Conservation (phyloP, 2,329 filamentous ascomycete genomes). For the Ceratocystis ficicola region DNA sequence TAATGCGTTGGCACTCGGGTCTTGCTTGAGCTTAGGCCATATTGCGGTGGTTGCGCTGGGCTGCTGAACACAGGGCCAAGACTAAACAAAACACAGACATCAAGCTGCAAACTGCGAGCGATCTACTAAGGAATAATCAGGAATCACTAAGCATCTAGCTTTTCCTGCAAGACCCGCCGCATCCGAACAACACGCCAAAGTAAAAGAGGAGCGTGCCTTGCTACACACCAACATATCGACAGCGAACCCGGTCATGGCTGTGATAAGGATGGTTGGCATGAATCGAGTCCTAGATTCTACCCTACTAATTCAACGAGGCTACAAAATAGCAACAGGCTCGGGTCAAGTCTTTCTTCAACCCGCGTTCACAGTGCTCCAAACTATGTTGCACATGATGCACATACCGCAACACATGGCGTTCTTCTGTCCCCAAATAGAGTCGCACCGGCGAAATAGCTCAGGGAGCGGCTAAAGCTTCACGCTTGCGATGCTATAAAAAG, state of each 20-base stretch:
- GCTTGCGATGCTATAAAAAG: slow-evolving; percentile 1
- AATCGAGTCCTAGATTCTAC: too few relatives aligned
- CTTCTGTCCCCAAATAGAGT: not conserved
- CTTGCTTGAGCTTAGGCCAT: not conserved
- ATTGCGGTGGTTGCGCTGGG: not conserved
- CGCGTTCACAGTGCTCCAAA: not conserved
- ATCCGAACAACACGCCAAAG: too few relatives aligned
- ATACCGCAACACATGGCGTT: not conserved
- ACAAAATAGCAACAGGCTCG: not conserved
- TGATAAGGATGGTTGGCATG: too few relatives aligned
- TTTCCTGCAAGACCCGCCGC: too few relatives aligned
- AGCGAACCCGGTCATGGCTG: too few relatives aligned
- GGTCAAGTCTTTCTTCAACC: not conserved
- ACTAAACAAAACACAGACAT: not conserved
- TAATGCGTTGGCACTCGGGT: not conserved
- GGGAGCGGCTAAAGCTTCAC: not conserved
- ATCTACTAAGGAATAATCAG: too few relatives aligned
- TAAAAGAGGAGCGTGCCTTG: too few relatives aligned
- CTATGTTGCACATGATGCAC: not conserved
- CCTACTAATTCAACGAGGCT: too few relatives aligned
- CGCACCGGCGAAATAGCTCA: not conserved
- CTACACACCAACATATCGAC: too few relatives aligned
- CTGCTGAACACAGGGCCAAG: not conserved
- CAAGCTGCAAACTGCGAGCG: too few relatives aligned
- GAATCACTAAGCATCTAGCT: too few relatives aligned